A percentile compares a stretch with the other conserved stretches of the same genome.
Evolutionary conservation across 495 filamentous ascomycete species (phyloP).

Genomic region (Parathielavia appendiculata): DNA sequence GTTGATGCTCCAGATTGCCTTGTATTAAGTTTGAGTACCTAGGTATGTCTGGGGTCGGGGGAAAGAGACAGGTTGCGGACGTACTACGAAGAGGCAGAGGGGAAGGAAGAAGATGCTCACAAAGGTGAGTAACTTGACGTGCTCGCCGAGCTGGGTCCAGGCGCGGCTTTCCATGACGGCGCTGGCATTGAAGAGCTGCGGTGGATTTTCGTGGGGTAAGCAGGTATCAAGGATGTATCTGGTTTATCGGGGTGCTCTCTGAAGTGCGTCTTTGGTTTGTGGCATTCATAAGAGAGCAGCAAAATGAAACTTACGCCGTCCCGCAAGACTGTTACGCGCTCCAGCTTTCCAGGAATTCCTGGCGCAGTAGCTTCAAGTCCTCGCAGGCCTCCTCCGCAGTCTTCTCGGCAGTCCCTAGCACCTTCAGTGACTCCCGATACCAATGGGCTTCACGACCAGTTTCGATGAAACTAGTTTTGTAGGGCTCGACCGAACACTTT

Average conservation of each 20-base stretch:
- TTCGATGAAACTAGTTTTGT: background rate
- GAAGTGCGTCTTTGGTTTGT: background rate
- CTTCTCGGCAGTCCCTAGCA: background rate
- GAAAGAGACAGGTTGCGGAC: background rate
- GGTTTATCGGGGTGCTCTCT: background rate
- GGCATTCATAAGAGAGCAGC: too few relatives aligned
- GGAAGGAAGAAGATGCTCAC: slow-evolving; percentile 39
- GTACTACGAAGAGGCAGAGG: slow-evolving; percentile 29
- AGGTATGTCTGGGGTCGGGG: background rate
- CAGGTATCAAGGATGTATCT: background rate
- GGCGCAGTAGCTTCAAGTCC: background rate
- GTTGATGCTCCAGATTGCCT: slow-evolving; percentile 22
- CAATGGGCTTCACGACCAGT: background rate
- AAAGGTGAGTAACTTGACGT: slow-evolving; percentile 36
- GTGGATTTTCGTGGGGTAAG: background rate
- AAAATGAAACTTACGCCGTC: slow-evolving; percentile 12
- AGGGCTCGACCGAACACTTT: background rate
- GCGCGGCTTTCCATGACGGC: slow-evolving; percentile 34
- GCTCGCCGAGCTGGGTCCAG: slow-evolving; percentile 33
- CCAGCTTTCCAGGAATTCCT: slow-evolving; percentile 10
- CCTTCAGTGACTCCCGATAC: background rate
- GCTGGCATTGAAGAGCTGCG: slow-evolving; percentile 23
- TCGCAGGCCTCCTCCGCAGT: background rate
- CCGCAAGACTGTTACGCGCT: slow-evolving; percentile 11
- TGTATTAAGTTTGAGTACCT: background rate